Evolutionary conservation across 1,284 basidiomycete genomes (phyloP).

Genomic region (Pascua sp.): DNA sequence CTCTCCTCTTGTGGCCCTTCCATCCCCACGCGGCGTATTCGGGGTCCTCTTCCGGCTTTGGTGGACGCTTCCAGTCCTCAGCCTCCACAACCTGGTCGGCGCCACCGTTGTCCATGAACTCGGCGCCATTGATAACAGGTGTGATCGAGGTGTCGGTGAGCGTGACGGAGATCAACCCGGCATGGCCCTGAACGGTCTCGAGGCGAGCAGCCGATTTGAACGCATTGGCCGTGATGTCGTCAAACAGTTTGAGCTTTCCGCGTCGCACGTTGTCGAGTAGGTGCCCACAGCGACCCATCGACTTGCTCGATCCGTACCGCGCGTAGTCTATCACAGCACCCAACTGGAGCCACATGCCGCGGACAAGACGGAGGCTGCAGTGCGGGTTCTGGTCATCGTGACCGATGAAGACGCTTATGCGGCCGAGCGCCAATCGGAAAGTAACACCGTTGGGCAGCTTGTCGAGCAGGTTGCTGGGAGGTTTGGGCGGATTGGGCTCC

Average conservation of each 20-base stretch:
- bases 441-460: slow-evolving; percentile 59
- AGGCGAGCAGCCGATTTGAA: slow-evolving; percentile 54
- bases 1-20: slow-evolving; percentile 1
- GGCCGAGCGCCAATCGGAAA: slow-evolving; percentile 60
- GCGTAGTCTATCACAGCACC: slow-evolving; percentile 62
- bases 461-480: slow-evolving; percentile 42
- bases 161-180: slow-evolving; percentile 37
- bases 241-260: slow-evolving; percentile 53
- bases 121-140: slow-evolving; percentile 43
- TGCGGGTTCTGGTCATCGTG: slow-evolving; percentile 71
- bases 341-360: slow-evolving; percentile 67
- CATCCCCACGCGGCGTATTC: slow-evolving; percentile 41
- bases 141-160: slow-evolving; percentile 31
- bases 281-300: slow-evolving; percentile 50
- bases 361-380: slow-evolving; percentile 62
- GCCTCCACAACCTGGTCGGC: slow-evolving; percentile 12
- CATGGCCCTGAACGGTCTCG: slow-evolving; percentile 36
- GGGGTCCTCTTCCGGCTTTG: slow-evolving; percentile 11
- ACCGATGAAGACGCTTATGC: slow-evolving; percentile 66
- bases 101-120: slow-evolving; percentile 27
- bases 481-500: slow-evolving; percentile 5
- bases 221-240: slow-evolving; percentile 62
- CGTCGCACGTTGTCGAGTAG: slow-evolving; percentile 53
- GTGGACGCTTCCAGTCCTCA: slow-evolving; percentile 1
- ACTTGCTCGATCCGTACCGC: slow-evolving; percentile 49